phyloP scores from a whole-genome alignment of 306 rosid genomes.

The Gynostemma pentaphyllum region DNA sequence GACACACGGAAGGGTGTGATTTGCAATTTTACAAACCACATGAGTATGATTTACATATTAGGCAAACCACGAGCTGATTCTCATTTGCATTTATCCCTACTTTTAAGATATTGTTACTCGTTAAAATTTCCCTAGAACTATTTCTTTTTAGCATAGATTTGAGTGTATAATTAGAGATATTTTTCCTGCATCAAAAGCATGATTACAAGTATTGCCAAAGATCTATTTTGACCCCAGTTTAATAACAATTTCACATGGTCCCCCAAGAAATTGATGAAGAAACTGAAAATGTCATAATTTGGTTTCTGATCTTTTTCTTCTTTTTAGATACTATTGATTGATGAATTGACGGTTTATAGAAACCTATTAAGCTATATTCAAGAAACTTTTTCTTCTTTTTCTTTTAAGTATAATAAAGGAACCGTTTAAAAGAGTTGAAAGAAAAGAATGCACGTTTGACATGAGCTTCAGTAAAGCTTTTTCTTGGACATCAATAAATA shows the following conservation, averaged over 20 bases:
- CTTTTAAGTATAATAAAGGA: neutral
- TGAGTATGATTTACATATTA: too few relatives aligned
- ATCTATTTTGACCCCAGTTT: neutral
- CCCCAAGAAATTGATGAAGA: neutral
- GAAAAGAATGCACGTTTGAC: neutral
- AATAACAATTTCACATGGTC: neutral
- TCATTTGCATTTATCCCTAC: too few relatives aligned
- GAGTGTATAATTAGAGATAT: neutral
- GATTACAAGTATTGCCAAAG: neutral
- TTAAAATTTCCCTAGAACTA: neutral
- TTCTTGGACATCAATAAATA: conserved; percentile 1
- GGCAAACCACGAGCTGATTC: too few relatives aligned
- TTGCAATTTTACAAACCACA: too few relatives aligned
- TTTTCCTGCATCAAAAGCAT: neutral
- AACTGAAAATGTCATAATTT: neutral
- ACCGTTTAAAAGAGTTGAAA: neutral
- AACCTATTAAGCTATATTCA: neutral
- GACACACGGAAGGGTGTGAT: too few relatives aligned
- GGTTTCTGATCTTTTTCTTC: neutral
- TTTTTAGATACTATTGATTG: neutral
- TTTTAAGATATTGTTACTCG: too few relatives aligned
- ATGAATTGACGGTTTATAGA: conserved; percentile 5
- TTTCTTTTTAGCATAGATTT: neutral
- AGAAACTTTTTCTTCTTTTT: neutral
- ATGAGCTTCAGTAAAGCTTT: neutral